A percentile compares a stretch with the other conserved stretches of the same genome.
phyloP scores from a whole-genome alignment of 768 basidiomycete species.

The Porpolomopsis calyptriformis region DNA sequence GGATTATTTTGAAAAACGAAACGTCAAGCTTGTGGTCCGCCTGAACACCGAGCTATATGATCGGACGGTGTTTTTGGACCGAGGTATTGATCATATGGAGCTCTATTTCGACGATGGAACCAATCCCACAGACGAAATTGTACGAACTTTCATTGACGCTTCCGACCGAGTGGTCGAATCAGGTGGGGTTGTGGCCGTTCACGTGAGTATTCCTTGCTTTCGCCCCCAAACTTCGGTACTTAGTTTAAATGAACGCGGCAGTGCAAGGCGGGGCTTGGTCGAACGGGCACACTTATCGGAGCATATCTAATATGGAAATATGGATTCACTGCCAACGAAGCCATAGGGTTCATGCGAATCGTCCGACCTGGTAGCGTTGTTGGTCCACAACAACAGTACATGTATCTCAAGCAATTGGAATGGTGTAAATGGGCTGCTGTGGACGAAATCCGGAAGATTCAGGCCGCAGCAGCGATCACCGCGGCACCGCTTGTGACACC shows the following conservation, averaged over 20 bases:
- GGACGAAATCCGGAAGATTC: conserved; percentile 59
- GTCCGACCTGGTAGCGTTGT: conserved; percentile 91
- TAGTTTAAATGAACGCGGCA: conserved; percentile 25
- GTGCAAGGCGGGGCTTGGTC: conserved; percentile 95
- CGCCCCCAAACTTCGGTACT: background rate
- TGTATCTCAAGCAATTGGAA: conserved; percentile 89
- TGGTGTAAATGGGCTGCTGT: conserved; percentile 90
- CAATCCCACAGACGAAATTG: conserved; percentile 93
- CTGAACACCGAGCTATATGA: conserved; percentile 92
- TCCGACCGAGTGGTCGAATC: conserved; percentile 67
- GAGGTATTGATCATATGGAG: conserved; percentile 81
- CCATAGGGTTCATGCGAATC: conserved; percentile 97
- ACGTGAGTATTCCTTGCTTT: conserved; percentile 41
- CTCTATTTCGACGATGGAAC: conserved; percentile 98
- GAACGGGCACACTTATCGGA: conserved; percentile 94
- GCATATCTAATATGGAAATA: conserved; percentile 99
- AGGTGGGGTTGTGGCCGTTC: conserved; percentile 80
- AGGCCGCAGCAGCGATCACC: conserved; percentile 26
- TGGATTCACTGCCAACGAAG: conserved; percentile 91
- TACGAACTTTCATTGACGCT: conserved; percentile 80
- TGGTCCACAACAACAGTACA: conserved; percentile 87
- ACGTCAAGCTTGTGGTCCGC: conserved; percentile 85
- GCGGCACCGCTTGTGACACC: conserved; percentile 50
- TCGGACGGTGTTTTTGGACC: conserved; percentile 64
- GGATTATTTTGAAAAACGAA: conserved; percentile 81